A percentile compares a stretch with the other conserved stretches of the same genome.
phyloP scores from a whole-genome alignment of 306 rosid species.

The Cyclanthera cordifolia region DNA sequence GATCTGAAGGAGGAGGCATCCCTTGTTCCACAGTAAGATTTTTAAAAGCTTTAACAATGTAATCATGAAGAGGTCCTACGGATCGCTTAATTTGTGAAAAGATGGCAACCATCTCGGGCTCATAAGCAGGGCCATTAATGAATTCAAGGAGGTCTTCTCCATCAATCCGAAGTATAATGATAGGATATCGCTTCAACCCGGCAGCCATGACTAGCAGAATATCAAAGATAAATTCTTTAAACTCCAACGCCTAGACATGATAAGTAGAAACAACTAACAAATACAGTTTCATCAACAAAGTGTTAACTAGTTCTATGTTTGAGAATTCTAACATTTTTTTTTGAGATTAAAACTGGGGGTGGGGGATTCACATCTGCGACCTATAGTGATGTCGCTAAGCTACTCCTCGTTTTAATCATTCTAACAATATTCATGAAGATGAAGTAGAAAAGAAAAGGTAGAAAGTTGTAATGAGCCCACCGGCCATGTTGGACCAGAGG shows the following conservation, averaged over 20 bases:
- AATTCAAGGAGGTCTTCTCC: constrained; percentile 90
- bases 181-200: constrained; percentile 84
- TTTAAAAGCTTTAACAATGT: constrained; percentile 50
- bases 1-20: constrained; percentile 78
- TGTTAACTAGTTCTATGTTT: neutral
- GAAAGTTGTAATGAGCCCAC: constrained; percentile 15
- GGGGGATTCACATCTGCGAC: no score
- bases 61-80: constrained; percentile 34
- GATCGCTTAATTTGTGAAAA: constrained; percentile 39
- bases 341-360: no score
- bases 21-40: constrained; percentile 84
- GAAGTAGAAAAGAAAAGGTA: constrained; percentile 8
- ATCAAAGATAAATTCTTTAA: constrained; percentile 83
- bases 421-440: constrained; percentile 1
- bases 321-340: no score
- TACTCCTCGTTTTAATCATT: no score
- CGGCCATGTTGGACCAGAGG: constrained; percentile 31
- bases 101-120: constrained; percentile 47
- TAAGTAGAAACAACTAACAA: neutral
- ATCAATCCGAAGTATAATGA: constrained; percentile 82
- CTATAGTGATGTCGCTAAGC: no score
- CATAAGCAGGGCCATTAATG: constrained; percentile 48
- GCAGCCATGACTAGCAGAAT: constrained; percentile 94
- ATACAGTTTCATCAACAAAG: neutral
- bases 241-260: no score